Evolutionary conservation across 2,329 filamentous ascomycete species (phyloP).

Genomic region (Alternaria sp.): DNA sequence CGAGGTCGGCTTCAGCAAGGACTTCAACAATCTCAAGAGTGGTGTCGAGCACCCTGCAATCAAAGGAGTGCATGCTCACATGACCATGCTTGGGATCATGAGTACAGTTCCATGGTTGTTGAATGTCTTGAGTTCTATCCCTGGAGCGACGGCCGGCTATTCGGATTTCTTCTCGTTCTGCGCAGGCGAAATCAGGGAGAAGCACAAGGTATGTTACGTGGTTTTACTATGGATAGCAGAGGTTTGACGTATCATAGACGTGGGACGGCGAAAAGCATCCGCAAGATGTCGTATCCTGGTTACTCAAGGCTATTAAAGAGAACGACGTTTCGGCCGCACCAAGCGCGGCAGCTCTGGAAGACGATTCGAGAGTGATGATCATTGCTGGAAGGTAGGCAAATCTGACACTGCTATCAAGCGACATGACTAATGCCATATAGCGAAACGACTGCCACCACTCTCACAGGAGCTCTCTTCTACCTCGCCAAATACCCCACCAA

Average conservation of each 20-base stretch:
- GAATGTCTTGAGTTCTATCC: slow-evolving; percentile 43
- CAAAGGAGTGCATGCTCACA: slow-evolving; percentile 47
- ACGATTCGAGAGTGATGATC: slow-evolving; percentile 49
- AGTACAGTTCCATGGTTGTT: slow-evolving; percentile 51
- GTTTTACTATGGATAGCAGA: neutral
- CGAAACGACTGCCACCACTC: slow-evolving; percentile 49
- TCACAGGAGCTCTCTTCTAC: slow-evolving; percentile 45
- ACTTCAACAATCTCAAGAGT: slow-evolving; percentile 36
- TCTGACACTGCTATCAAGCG: neutral
- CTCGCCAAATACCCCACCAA: slow-evolving; percentile 45
- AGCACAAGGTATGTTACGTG: slow-evolving; percentile 37
- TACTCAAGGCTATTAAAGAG: slow-evolving; percentile 52
- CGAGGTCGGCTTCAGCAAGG: slow-evolving; percentile 39
- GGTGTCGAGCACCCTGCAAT: slow-evolving; percentile 46
- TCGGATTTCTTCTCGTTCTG: slow-evolving; percentile 45
- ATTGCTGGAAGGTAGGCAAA: slow-evolving; percentile 43
- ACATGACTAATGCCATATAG: slow-evolving; percentile 25
- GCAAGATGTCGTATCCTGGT: slow-evolving; percentile 53
- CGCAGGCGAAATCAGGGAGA: slow-evolving; percentile 41
- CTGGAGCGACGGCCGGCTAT: slow-evolving; percentile 40
- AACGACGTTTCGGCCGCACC: slow-evolving; percentile 50
- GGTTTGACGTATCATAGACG: slow-evolving; percentile 16
- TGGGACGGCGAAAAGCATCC: slow-evolving; percentile 40
- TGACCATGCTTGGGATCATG: slow-evolving; percentile 47
- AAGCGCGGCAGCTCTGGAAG: slow-evolving; percentile 38